A percentile compares a stretch with the other conserved stretches of the same genome.
These are phyloP conservation scores for Mentha longifolia DNA, from an alignment of 257 asterid genomes.

Conservation along the genomic window DNA sequence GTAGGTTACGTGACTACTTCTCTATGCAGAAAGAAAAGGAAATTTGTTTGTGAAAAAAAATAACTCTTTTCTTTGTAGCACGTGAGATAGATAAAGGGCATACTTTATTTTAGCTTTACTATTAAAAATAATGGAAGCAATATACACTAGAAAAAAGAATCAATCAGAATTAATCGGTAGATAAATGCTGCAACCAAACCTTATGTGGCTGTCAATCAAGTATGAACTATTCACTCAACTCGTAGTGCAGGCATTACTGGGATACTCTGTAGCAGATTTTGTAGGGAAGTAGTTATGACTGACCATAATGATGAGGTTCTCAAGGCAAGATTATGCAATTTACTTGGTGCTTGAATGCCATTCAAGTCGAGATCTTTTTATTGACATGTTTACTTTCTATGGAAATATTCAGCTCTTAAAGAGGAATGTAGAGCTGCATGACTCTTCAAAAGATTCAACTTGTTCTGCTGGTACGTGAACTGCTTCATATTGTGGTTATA, in stretches of 20 bases:
- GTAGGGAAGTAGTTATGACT: constrained; percentile 76
- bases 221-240: constrained; percentile 30
- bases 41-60: neutral
- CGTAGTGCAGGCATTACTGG: constrained; percentile 79
- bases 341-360: constrained; percentile 27
- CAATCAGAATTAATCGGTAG: neutral
- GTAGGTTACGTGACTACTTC: neutral
- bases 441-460: constrained; percentile 41
- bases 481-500: constrained; percentile 7
- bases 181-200: neutral
- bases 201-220: constrained; percentile 8
- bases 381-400: constrained; percentile 25
- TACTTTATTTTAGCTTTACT: neutral
- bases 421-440: constrained; percentile 69
- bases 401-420: constrained; percentile 61
- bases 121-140: neutral
- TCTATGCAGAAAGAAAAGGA: neutral
- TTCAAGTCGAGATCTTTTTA: constrained; percentile 26
- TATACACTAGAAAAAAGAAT: neutral
- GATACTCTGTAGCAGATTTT: constrained; percentile 81
- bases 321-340: constrained; percentile 69
- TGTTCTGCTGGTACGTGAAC: constrained; percentile 56
- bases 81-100: neutral
- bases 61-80: neutral
- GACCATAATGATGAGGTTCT: constrained; percentile 95